Base-by-base conservation (phyloP, 352 stramenopile species). In the Pythium coloratum region DNA sequence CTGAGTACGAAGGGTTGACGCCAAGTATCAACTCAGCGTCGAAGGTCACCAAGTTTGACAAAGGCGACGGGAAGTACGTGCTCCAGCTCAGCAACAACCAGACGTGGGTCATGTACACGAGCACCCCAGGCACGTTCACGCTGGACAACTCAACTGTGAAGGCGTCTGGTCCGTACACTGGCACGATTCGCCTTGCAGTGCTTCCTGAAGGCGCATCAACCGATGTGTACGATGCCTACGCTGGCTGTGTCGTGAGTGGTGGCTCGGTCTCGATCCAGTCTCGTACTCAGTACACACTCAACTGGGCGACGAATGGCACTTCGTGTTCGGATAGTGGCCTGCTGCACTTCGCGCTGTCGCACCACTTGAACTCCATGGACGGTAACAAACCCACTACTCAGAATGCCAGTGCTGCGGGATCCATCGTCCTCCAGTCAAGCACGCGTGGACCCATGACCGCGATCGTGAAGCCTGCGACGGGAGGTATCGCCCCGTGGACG, bases 71-170 rank as follows among this genome's bases (percentile, higher is more conserved):
- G 59, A 91, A 90, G 69, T 88, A 86, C 40, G 60, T 86, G 24
- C 61, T 91, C 13, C 58, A 85, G 47, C 66, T 92, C 34, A 76
- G 77, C 69, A 94, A 91, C 70, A 84, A 73, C 16, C 82, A 90
- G 64, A 89, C 73, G 34, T 94, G 86, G 86, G 79, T 94, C n/a
- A 55, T 94, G 36, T 94, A 88, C 60, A 62, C 81, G 1, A 86
- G 73, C 34, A 71, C 78, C 49, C 69, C 73, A 26, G 64, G 74
- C 5, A 79, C 66, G 5, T 77, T 89, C 54, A 84, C 69, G 2
- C 60, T 81, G 18, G 80, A 89, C 32, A 72, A 60, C 30, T 69
- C 68, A 18, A 84, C 79, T 0, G 59, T 91, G 3, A 72, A 82
- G 6, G 79, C 79, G 0, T 67, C 78, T 0, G 72, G 61, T 6